A percentile compares a stretch with the other conserved stretches of the same genome.
These are phyloP conservation scores for Aciculosporium take DNA, from an alignment of 2,329 filamentous ascomycete genomes.

Conservation along the genomic window DNA sequence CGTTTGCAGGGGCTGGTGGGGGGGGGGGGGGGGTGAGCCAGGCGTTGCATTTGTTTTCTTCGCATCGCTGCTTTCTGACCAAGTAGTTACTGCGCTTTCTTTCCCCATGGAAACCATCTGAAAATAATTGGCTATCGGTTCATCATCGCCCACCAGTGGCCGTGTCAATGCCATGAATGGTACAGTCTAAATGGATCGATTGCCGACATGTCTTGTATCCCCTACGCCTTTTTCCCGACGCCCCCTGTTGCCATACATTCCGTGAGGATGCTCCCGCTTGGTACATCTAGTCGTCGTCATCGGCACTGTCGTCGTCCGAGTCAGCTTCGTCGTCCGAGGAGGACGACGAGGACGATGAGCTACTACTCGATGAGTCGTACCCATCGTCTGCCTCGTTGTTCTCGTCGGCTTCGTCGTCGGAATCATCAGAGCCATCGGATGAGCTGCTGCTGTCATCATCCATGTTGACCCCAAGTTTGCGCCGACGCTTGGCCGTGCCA, in stretches of 20 bases:
- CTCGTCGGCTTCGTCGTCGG: slow-evolving; percentile 11
- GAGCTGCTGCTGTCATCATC: slow-evolving; percentile 30
- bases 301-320: slow-evolving; percentile 15
- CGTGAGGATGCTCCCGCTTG: slow-evolving; percentile 1
- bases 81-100: no score
- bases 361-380: slow-evolving; percentile 25
- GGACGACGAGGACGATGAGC: slow-evolving; percentile 27
- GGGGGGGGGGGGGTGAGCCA: no score
- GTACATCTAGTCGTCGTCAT: slow-evolving; percentile 3
- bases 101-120: no score
- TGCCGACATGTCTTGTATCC: neutral
- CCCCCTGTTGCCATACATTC: slow-evolving; percentile 3
- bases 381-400: slow-evolving; percentile 8
- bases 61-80: slow-evolving; percentile 1
- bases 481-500: slow-evolving; percentile 32
- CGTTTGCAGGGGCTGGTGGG: no score
- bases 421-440: slow-evolving; percentile 20
- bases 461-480: slow-evolving; percentile 36
- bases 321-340: slow-evolving; percentile 21
- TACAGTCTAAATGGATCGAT: slow-evolving; percentile 8
- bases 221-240: neutral
- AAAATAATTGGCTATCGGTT: slow-evolving; percentile 8
- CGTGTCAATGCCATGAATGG: slow-evolving; percentile 4
- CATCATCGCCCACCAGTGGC: slow-evolving; percentile 4
- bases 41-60: no score